Conservation (phyloP, 768 basidiomycete species). For the Suillus subaureus region DNA sequence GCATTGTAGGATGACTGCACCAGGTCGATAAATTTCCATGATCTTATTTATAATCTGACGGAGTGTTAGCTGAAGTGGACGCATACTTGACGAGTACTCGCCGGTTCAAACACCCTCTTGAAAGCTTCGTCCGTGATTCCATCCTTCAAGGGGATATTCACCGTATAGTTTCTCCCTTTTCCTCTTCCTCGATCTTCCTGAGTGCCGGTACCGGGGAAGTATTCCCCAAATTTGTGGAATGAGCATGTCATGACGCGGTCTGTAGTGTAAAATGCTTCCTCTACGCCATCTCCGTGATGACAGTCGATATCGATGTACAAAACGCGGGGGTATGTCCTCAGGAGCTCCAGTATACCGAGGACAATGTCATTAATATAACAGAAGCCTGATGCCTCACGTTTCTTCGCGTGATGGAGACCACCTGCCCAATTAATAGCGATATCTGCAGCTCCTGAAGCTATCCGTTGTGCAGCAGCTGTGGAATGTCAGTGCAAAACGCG, state of each 20-base stretch:
- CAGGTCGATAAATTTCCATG: conserved; percentile 85
- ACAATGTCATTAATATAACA: conserved; percentile 99
- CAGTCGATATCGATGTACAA: conserved; percentile 98
- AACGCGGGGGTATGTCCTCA: conserved; percentile 84
- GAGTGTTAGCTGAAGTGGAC: conserved; percentile 7
- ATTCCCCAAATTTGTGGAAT: conserved; percentile 96
- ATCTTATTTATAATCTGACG: conserved; percentile 78
- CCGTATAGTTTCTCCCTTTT: conserved; percentile 82
- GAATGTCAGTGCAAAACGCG: conserved; percentile 6
- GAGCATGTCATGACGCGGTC: conserved; percentile 97
- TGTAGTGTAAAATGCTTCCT: conserved; percentile 97
- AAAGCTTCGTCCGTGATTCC: conserved; percentile 92
- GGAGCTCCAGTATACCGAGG: conserved; percentile 88
- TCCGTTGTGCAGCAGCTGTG: conserved; percentile 76
- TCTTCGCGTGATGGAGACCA: conserved; percentile 99
- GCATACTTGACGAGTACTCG: conserved; percentile 40
- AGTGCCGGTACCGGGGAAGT: conserved; percentile 76
- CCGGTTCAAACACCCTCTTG: conserved; percentile 88
- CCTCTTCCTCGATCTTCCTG: conserved; percentile 85
- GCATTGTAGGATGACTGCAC: conserved; percentile 90
- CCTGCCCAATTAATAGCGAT: conserved; percentile 97
- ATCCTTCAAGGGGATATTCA: conserved; percentile 94
- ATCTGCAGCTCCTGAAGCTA: conserved; percentile 78
- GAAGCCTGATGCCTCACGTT: conserved; percentile 96
- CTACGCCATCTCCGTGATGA: conserved; percentile 98